Evolutionary conservation across 352 stramenopile genomes (phyloP).

Genomic region (Ophiocytium majus): DNA sequence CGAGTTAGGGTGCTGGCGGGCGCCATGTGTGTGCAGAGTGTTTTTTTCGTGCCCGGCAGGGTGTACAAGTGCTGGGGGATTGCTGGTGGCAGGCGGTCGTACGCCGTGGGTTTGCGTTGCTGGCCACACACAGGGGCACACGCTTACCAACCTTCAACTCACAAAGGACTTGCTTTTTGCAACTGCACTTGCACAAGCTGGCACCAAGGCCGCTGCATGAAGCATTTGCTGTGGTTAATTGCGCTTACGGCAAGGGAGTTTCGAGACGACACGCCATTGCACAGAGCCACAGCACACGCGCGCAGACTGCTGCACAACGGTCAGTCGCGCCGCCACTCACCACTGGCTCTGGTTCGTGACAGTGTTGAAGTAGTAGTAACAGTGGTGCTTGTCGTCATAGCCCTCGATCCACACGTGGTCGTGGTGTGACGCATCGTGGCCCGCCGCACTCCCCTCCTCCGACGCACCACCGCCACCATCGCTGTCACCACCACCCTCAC

Average conservation of each 20-base stretch:
- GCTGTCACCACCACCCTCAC: too few species aligned
- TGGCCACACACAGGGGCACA: too few species aligned
- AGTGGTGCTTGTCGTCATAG: constrained; percentile 46
- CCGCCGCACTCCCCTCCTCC: too few species aligned
- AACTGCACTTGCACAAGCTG: too few species aligned
- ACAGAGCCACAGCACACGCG: neutral
- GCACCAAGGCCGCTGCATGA: neutral
- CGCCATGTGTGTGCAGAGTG: too few species aligned
- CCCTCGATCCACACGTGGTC: constrained; percentile 49
- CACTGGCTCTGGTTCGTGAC: constrained; percentile 36
- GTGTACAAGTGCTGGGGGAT: neutral
- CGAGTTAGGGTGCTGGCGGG: too few species aligned
- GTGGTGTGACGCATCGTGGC: neutral
- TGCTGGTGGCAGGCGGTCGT: neutral
- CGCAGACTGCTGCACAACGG: neutral
- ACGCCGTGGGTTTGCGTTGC: too few species aligned
- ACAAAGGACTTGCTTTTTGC: too few species aligned
- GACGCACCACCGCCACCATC: too few species aligned
- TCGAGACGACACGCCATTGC: neutral
- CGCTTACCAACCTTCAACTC: neutral
- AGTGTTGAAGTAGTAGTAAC: constrained; percentile 53
- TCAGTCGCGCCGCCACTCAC: neutral
- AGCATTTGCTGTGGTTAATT: neutral
- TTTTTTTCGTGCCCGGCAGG: neutral
- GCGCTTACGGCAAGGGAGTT: neutral